Evolutionary conservation across 306 rosid genomes (phyloP).

Genomic region (Benincasa hispida): DNA sequence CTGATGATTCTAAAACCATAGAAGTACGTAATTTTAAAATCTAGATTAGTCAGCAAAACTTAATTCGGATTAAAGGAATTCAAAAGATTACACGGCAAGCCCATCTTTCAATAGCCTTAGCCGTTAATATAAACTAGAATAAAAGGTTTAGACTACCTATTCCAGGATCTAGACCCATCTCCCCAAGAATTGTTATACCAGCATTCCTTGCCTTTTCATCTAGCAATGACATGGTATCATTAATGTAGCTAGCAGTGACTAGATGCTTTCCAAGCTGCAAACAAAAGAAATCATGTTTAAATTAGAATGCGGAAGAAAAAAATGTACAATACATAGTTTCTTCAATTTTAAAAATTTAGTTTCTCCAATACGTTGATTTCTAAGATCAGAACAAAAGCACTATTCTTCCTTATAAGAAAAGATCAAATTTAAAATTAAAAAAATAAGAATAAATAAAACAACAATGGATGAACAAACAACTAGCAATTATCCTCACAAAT

Average conservation of each 20-base stretch:
- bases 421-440: neutral
- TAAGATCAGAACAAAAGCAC: neutral
- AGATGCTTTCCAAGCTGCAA: slow-evolving; percentile 77
- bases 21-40: neutral
- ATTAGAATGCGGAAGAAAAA: neutral
- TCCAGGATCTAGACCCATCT: slow-evolving; percentile 98
- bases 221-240: slow-evolving; percentile 55
- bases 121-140: neutral
- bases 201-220: slow-evolving; percentile 66
- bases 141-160: slow-evolving; percentile 43
- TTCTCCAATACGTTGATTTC: neutral
- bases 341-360: neutral
- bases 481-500: neutral
- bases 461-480: neutral
- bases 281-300: neutral
- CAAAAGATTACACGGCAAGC: neutral
- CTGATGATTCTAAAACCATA: neutral
- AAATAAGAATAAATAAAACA: neutral
- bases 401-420: neutral
- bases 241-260: slow-evolving; percentile 95
- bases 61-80: neutral
- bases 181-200: slow-evolving; percentile 85
- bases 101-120: neutral
- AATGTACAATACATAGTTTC: neutral
- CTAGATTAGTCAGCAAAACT: neutral